These are phyloP conservation scores for Tolypocladium tundrense DNA, from an alignment of 2,329 filamentous ascomycete species.

Conservation along the genomic window DNA sequence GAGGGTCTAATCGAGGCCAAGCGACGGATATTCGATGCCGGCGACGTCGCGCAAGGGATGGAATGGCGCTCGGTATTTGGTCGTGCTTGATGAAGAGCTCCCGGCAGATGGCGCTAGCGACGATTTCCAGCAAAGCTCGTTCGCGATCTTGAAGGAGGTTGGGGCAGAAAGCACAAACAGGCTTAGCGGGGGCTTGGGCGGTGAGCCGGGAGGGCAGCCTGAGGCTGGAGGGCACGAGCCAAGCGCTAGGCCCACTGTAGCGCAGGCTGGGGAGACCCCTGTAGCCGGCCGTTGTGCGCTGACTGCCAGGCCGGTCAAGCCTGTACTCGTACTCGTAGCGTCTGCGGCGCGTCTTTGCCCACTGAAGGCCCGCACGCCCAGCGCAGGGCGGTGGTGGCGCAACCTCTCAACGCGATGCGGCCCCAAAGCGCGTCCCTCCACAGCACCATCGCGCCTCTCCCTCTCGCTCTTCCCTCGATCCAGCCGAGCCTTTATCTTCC, in stretches of 20 bases:
- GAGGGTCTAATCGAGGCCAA: not conserved
- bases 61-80: not conserved
- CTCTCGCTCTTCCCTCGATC: not conserved
- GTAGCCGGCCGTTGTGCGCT: not conserved
- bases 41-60: not conserved
- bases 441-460: not conserved
- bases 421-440: slow-evolving; percentile 16
- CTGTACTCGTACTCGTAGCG: not conserved
- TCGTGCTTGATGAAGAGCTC: not conserved
- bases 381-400: not conserved
- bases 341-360: not conserved
- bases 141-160: slow-evolving; percentile 6
- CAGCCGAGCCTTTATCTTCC: not conserved
- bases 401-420: slow-evolving; percentile 19
- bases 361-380: not conserved
- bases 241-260: not conserved
- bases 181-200: slow-evolving; percentile 4
- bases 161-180: slow-evolving; percentile 8
- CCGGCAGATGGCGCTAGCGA: not conserved
- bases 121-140: slow-evolving; percentile 6
- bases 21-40: not conserved
- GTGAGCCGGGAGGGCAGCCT: slow-evolving; percentile 1
- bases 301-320: not conserved
- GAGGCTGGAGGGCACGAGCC: not conserved
- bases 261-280: not conserved